phyloP scores from a whole-genome alignment of 2,329 filamentous ascomycete species.

The Ceratocystis smalleyi region DNA sequence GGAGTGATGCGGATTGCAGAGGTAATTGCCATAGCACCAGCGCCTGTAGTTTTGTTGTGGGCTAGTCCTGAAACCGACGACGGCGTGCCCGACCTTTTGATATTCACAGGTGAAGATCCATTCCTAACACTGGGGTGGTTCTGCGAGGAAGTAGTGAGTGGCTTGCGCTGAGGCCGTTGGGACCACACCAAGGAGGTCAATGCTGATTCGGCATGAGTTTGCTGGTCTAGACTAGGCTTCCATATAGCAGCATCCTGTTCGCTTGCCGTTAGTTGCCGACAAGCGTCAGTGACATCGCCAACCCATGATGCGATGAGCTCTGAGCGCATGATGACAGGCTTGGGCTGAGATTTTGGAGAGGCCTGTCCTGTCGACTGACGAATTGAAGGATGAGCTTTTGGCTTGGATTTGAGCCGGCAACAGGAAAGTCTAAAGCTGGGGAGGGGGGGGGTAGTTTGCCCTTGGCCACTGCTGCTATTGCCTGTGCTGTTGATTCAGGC shows the following conservation, averaged over 20 bases:
- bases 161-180: constrained; percentile 11
- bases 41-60: background rate
- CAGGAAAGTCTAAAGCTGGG: background rate
- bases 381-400: background rate
- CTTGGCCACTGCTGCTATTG: no score
- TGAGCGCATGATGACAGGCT: constrained; percentile 11
- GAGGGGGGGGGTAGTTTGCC: no score
- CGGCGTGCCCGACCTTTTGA: background rate
- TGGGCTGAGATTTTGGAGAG: background rate
- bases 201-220: constrained; percentile 8
- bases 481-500: background rate
- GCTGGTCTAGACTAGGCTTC: constrained; percentile 10
- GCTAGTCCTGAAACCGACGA: background rate
- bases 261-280: constrained; percentile 1
- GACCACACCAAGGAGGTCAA: constrained; percentile 12
- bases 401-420: background rate
- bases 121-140: background rate
- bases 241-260: constrained; percentile 14
- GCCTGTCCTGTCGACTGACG: no score
- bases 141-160: background rate
- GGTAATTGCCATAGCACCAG: background rate
- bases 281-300: constrained; percentile 13
- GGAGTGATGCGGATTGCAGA: constrained; percentile 10
- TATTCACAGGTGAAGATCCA: constrained; percentile 5
- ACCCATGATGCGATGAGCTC: constrained; percentile 14